Evolutionary conservation across 495 filamentous ascomycete species (phyloP), one percentile per base, ranked within the genome.

Genomic region (Aspergillus affinis): DNA sequence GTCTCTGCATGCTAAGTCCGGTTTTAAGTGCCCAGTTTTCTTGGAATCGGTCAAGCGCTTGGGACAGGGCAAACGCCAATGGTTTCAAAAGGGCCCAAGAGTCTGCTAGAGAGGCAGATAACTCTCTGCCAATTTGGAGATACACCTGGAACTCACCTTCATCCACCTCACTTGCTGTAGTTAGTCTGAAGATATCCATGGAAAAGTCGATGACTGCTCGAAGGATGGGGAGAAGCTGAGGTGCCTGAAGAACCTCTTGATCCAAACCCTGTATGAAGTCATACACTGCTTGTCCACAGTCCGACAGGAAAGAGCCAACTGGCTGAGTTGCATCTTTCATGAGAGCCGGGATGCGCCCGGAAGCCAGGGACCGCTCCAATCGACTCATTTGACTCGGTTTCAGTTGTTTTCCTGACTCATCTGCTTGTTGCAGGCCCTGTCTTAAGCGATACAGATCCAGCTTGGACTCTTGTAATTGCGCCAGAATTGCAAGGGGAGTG

Each of bases 1-100:
- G 78, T 26, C 72, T 73, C 68, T 96, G 90, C 91, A 98, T 96
- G 61, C 85, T 87, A 18, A 91, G 80, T 2, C 93, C 93, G 3
- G 86, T 93, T 0, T 77, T 83, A 7, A 94, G 74, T 48, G 86
- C 84, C 78, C 78, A 82, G 4, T 71, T 72, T 52, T 72, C 73
- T 52, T 78, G 72, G 67, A 87, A 84, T 4, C 64, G 68, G 48
- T 71, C 59, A 27, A 86, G 73, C 3, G 75, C 75, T 30, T 67
- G 65, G 12, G 73, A 72, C 5, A 82, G 64, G 6, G 72, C 57
- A 8, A 64, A 29, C 54, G 73, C 74, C 48, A 84, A 61, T 7
- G 67, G 62, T 4, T 62, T 58, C 32, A 77, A 69, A 2, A 64
- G 41, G 0, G 61, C 54, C 48, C 66, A 72, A 7, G 64, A 63